Percentiles rank a stretch among this genome's conserved stretches.
These are phyloP conservation scores for Microthlaspi erraticum DNA, from an alignment of 345 rosid genomes.

Conservation along the genomic window DNA sequence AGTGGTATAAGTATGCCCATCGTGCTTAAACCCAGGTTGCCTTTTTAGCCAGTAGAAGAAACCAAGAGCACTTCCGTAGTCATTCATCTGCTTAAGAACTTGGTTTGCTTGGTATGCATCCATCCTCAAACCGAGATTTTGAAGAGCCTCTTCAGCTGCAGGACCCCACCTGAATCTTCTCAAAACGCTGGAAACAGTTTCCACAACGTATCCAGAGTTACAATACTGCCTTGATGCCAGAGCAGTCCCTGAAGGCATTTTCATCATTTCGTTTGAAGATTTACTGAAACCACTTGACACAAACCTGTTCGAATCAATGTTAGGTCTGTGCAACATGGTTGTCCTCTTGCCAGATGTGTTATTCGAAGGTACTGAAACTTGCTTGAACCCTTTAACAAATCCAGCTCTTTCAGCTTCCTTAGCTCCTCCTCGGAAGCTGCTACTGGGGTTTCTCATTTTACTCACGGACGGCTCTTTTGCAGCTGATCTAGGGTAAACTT, in stretches of 20 bases:
- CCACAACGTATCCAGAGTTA: constrained; percentile 53
- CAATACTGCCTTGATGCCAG: constrained; percentile 50
- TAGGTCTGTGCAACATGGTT: constrained; percentile 49
- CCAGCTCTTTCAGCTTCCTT: constrained; percentile 55
- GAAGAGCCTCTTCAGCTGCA: constrained; percentile 74
- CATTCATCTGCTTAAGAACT: constrained; percentile 80
- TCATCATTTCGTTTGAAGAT: constrained; percentile 50
- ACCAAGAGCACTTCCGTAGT: constrained; percentile 75
- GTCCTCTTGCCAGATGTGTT: constrained; percentile 53
- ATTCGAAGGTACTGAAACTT: constrained; percentile 45
- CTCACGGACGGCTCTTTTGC: constrained; percentile 45
- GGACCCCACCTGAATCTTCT: constrained; percentile 73
- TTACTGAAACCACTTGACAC: constrained; percentile 51
- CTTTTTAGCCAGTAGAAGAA: constrained; percentile 85
- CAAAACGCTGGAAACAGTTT: constrained; percentile 59
- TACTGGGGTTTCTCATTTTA: constrained; percentile 41
- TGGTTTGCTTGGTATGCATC: constrained; percentile 93
- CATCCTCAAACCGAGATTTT: constrained; percentile 53
- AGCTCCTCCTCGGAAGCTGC: constrained; percentile 42
- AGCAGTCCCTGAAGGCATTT: constrained; percentile 44
- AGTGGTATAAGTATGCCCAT: constrained; percentile 91
- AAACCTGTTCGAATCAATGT: constrained; percentile 47
- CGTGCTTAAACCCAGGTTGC: constrained; percentile 78
- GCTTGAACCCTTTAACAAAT: constrained; percentile 52
- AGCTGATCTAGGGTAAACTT: constrained; percentile 61